Evolutionary conservation across 2,329 filamentous ascomycete genomes (phyloP), one percentile per base, ranked within the genome.

Genomic region (Arthroderma uncinatum): DNA sequence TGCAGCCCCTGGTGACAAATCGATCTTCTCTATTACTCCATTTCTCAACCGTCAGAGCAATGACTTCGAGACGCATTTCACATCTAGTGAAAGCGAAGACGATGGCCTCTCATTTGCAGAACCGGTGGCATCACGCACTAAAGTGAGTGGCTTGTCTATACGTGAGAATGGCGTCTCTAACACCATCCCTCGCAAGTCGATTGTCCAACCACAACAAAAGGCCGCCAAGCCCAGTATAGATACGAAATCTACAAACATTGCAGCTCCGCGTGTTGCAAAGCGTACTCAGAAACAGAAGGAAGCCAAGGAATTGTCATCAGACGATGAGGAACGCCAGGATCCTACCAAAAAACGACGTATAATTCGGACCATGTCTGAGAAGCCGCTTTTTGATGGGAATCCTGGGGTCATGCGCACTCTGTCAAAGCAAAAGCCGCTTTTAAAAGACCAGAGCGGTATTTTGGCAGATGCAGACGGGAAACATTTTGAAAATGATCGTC

Each of bases 1-100:
- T 37, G 78, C 81, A 1, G 73, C 82, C 57, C 76, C 87, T 4
- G 89, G 87, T 30, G 89, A 95, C 67, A 96, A 95, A 71, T 96
- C 91, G 0, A 84, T 81, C 2, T 96, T 97, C 71, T 95, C 90
- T 2, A 89, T 96, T 62, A 97, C 92, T 0, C 92, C 92, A 0
- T 96, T 95, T 75, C 77, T 97, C 60, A 95, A 91, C 70, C 83
- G 85, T 54, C 85, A 82, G 25, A 83, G 78, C 60, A 84, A 39
- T n/a, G 55, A 57, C 30, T 54, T 37, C n/a, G 19, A 23, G 33
- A 19, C 14, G 5, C 12, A 50, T 7, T 34, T 50, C 8, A 50
- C 47, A 21, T 50, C 52, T 3, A 54, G 33, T 10, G 52, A 37
- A 25, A 40, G 36, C 4, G 52, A 54, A 21, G 23, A 19, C 0